Evolutionary conservation across 805 yeast species (phyloP), one percentile per base, ranked within the genome.

Genomic region (Candida yuanshanica): DNA sequence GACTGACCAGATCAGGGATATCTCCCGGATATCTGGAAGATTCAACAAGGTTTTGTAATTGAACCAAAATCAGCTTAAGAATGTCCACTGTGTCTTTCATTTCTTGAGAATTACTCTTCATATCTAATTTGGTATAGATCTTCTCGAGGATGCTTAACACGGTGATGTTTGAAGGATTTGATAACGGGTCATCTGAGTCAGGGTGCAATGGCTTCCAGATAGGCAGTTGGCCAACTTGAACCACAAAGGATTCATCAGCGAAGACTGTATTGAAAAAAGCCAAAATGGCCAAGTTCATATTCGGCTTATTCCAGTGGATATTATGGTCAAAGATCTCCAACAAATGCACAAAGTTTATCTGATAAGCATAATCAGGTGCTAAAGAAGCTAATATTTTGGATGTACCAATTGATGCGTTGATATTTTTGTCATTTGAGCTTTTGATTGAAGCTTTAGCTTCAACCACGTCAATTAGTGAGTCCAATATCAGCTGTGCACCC

Each of bases 261-360:
- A 77, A 58, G 4, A 73, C 42, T 18, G 64, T 66, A 38, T 66
- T 68, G 7, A 74, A 54, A 21, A 66, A 62, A 13, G 63, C 47
- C 29, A 72, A 59, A 7, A 71, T 57, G 2, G 74, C 68, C 1
- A 70, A 55, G 39, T 66, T 68, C 23, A 75, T 43, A 5, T 62
- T 47, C 1, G 68, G 62, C 24, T 67, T 63, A 25, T 68, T 66
- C 47, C 64, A 64, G 1, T 52, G 43, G 10, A 67, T 39, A 9
- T 69, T 56, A 9, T 45, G 46, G n/a, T 52, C 48, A 18, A 65
- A 55, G 0, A 73, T 59, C 7, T 51, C 46, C 17, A 75, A 52
- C 7, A 74, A 51, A 3, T 53, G 43, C 1, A 54, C 45, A 27
- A 65, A 50, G 35, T 55, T 49, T 20, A 55, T 53, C 16, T 60